Conservation (phyloP, 2,329 filamentous ascomycete genomes). For the Orbilia brochopaga region DNA sequence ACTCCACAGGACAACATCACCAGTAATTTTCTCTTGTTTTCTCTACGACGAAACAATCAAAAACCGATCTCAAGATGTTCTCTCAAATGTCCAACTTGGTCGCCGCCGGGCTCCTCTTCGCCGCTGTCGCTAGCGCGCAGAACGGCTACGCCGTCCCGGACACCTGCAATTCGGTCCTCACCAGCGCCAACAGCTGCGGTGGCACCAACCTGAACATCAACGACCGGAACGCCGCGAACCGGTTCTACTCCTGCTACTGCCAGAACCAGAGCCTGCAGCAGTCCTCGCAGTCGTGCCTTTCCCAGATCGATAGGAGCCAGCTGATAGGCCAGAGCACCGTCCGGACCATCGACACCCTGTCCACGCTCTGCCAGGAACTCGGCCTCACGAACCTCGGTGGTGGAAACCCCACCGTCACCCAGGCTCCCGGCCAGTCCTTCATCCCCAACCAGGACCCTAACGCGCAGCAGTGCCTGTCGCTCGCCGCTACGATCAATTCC, state of each 20-base stretch:
- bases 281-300: constrained; percentile 8
- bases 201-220: neutral
- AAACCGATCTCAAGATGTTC: neutral
- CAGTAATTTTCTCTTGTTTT: no score
- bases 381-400: constrained; percentile 7
- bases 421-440: neutral
- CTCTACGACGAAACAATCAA: no score
- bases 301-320: constrained; percentile 6
- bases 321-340: constrained; percentile 15
- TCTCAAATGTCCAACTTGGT: constrained; percentile 5
- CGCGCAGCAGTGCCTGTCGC: constrained; percentile 1
- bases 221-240: constrained; percentile 3
- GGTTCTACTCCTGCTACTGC: constrained; percentile 22
- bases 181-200: constrained; percentile 9
- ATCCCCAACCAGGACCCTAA: neutral
- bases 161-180: constrained; percentile 3
- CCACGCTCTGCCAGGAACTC: constrained; percentile 22
- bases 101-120: neutral
- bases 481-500: constrained; percentile 13
- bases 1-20: no score
- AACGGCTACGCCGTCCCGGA: constrained; percentile 5
- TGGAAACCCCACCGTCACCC: constrained; percentile 4
- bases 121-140: neutral
- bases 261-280: constrained; percentile 1
- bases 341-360: constrained; percentile 11